phyloP scores from a whole-genome alignment of 768 basidiomycete genomes.

The Suillus americanus region DNA sequence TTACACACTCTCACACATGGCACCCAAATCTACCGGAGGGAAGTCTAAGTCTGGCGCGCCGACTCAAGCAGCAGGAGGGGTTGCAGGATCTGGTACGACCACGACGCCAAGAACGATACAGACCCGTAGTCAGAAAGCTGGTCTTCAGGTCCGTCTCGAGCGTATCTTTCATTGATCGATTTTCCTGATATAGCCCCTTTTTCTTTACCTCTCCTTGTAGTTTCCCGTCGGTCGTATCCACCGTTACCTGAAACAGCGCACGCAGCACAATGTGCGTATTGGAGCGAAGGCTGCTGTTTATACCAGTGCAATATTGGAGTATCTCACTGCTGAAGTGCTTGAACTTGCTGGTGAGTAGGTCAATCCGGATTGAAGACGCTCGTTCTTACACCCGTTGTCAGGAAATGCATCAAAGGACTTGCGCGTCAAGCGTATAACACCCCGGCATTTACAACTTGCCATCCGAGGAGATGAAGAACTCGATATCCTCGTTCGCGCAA shows the following conservation, averaged over 20 bases:
- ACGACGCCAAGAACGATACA: conserved; percentile 43
- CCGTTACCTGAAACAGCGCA: conserved; percentile 88
- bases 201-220: conserved; percentile 35
- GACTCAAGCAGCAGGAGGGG: conserved; percentile 10
- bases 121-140: conserved; percentile 81
- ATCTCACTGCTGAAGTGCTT: conserved; percentile 93
- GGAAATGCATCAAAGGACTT: conserved; percentile 98
- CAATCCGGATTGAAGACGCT: background rate
- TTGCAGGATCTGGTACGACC: conserved; percentile 28
- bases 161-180: background rate
- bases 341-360: conserved; percentile 81
- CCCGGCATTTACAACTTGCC: conserved; percentile 92
- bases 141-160: conserved; percentile 65
- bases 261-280: conserved; percentile 91
- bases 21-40: conserved; percentile 57
- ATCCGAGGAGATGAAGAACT: conserved; percentile 98
- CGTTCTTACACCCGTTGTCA: conserved; percentile 25
- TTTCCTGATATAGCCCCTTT: conserved; percentile 8
- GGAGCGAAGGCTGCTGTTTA: conserved; percentile 98
- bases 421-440: conserved; percentile 96
- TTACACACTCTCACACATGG: conserved; percentile 29
- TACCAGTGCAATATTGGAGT: conserved; percentile 94
- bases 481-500: conserved; percentile 91
- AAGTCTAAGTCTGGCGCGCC: conserved; percentile 55
- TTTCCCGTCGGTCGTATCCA: conserved; percentile 99